Base-by-base conservation (phyloP, 2,329 filamentous ascomycete genomes). In the Calonectria honghensis region DNA sequence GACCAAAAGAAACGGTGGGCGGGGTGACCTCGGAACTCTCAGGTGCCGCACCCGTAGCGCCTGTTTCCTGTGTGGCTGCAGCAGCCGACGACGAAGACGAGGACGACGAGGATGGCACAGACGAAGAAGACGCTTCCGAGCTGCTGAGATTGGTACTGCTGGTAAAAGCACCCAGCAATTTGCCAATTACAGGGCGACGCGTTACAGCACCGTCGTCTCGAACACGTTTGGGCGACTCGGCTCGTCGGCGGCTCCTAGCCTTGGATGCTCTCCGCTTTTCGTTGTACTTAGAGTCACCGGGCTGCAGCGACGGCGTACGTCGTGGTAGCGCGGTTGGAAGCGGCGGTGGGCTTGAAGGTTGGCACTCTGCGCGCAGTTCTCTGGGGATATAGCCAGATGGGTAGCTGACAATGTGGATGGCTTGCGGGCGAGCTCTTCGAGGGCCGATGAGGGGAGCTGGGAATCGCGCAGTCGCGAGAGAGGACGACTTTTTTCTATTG, bases 351-450 rank as follows among this genome's bases (percentile, higher is more conserved):
- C 73, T 68, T n/a, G 66, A 65, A 51, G 79, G 73, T 61, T 75
- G 78, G 45, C 74, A 73, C 32, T 70, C 72, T 68, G 70, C 77
- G 39, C 87, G 85, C 57, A 89, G 79, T 72, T 89, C 88, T 73
- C 84, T 84, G 24, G 88, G 88, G 31, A 89, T 82, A 80, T 87
- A 87, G 68, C 86, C 86, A 2, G 85, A 79, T 4, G 86, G 86
- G 70, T 85, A 87, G 35, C 85, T 86, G 74, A 86, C 78, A 68
- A 87, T 85, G 81, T 87, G 85, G 70, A 87, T 87, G 48, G 85
- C 82, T 77, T 87, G 85, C 14, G 85, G 85, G 45, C 86, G 82
- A 45, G 83, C 80, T 75, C 85, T 81, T 64, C 86, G 82, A 50
- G 85, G 84, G 57, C 83, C 84, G 75, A 87, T 87, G 50, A 85